Evolutionary conservation across 2,329 filamentous ascomycete genomes (phyloP), one percentile per base, ranked within the genome.

Genomic region (Nectriaceae sp.): DNA sequence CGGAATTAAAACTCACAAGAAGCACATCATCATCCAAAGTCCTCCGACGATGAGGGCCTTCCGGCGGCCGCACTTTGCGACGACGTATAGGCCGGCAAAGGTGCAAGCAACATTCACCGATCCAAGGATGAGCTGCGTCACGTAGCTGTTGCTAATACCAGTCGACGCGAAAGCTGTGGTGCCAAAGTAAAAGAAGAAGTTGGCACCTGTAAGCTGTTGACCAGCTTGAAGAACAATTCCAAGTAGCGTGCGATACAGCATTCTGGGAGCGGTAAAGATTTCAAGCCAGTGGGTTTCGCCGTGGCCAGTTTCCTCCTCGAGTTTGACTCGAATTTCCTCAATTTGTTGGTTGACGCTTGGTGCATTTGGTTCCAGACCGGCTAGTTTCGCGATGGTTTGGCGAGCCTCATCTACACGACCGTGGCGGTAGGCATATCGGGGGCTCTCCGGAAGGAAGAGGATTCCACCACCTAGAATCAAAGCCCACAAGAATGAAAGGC

Each of bases 21-120:
- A 78, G 52, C 75, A 81, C 48, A 71, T 62, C 68, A 75, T 77
- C 75, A 81, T 81, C 79, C 83, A 85, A 3, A 79, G 70, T 1
- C 81, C 84, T 26, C 85, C 86, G 2, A 72, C 64, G 55, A 88
- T 85, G 3, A 89, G 73, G 2, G 80, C 80, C 44, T 77, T 78
- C 22, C 86, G 78, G 24, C 85, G 80, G 39, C 86, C 85, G 38
- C 80, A 81, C 46, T 82, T 79, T 63, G 87, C 82, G 11, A 88
- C 80, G 21, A 89, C 71, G 55, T 79, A 87, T 26, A 89, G 72
- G 41, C 84, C 85, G 31, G 71, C 77, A 52, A 89, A 79, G 2
- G 87, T 89, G 61, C 80, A 84, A 44, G 73, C 75, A 3, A 87
- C 83, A 59, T 89, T 89, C 60, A 89, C 85, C 1, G 77, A 82